Evolutionary conservation across 768 basidiomycete species (phyloP).

Genomic region (Rhizopogon rudus): DNA sequence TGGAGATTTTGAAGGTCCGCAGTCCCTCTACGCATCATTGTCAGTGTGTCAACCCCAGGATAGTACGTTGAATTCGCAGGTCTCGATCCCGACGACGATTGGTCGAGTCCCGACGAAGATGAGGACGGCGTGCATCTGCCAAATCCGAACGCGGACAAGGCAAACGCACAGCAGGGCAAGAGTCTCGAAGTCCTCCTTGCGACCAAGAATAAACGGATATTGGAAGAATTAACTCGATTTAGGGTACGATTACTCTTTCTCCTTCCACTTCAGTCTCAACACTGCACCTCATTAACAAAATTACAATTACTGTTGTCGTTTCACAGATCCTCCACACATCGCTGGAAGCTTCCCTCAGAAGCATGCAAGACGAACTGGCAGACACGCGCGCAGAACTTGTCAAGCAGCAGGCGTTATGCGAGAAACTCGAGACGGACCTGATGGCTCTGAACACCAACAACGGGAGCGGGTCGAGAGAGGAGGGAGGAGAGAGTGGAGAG

Average conservation of each 20-base stretch:
- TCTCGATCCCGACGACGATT: slow-evolving; percentile 58
- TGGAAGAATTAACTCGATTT: slow-evolving; percentile 90
- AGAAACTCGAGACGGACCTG: slow-evolving; percentile 89
- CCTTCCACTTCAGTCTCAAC: background rate
- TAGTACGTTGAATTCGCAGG: slow-evolving; percentile 97
- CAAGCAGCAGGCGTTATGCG: slow-evolving; percentile 76
- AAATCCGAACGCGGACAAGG: slow-evolving; percentile 85
- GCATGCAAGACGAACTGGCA: slow-evolving; percentile 53
- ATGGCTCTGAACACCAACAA: slow-evolving; percentile 61
- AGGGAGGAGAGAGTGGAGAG: slow-evolving; percentile 31
- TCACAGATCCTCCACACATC: slow-evolving; percentile 77
- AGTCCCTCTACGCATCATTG: background rate
- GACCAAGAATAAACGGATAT: slow-evolving; percentile 87
- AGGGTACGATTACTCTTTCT: slow-evolving; percentile 45
- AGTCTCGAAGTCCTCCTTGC: slow-evolving; percentile 90
- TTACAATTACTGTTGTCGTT: background rate
- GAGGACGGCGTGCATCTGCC: slow-evolving; percentile 67
- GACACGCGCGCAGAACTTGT: slow-evolving; percentile 61
- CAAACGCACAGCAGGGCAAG: slow-evolving; percentile 68
- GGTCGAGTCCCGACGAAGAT: slow-evolving; percentile 33
- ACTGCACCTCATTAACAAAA: background rate
- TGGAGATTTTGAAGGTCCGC: slow-evolving; percentile 95
- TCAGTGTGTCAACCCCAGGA: background rate
- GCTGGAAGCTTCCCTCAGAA: slow-evolving; percentile 64
- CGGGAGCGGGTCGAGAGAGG: slow-evolving; percentile 20